Percentiles rank a stretch among this genome's conserved stretches.
Evolutionary conservation across 139 green algal species (phyloP).

Genomic region (Medakamo hakoo): DNA sequence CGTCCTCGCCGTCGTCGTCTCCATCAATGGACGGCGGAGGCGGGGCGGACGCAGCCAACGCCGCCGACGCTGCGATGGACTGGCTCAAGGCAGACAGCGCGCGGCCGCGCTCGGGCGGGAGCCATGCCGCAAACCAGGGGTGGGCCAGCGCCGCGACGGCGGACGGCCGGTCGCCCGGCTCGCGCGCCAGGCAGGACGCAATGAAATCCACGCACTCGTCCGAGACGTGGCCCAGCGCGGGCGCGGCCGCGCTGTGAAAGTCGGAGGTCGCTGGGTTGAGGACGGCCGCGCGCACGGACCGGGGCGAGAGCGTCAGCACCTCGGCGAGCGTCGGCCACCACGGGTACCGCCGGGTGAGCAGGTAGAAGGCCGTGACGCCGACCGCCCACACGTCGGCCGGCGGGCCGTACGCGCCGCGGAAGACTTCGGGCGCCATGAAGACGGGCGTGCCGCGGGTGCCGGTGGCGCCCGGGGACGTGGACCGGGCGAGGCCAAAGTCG

Average conservation of each 20-base stretch:
- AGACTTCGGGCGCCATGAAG: not conserved
- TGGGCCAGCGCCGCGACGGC: not conserved
- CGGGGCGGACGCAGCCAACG: no score
- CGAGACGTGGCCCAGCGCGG: not conserved
- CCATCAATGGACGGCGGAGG: no score
- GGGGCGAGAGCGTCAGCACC: not conserved
- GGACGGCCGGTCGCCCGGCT: not conserved
- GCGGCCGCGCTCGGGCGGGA: not conserved
- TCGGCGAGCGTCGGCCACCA: not conserved
- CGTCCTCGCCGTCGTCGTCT: no score
- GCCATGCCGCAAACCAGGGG: not conserved
- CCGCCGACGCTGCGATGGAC: no score
- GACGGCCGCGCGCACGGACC: not conserved
- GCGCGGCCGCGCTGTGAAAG: not conserved
- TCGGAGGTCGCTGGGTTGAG: not conserved
- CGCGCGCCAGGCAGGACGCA: not conserved
- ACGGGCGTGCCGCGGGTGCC: not conserved
- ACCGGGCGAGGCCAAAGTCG: not conserved
- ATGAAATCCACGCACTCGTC: not conserved
- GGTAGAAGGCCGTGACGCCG: conserved; percentile 63
- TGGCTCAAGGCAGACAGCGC: no score
- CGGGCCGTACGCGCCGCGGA: not conserved
- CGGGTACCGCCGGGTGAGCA: conserved; percentile 33
- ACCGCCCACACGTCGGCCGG: conserved; percentile 50
- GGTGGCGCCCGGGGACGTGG: not conserved